phyloP scores from a whole-genome alignment of 148 eudicot species.

The Camellia granthamiana region DNA sequence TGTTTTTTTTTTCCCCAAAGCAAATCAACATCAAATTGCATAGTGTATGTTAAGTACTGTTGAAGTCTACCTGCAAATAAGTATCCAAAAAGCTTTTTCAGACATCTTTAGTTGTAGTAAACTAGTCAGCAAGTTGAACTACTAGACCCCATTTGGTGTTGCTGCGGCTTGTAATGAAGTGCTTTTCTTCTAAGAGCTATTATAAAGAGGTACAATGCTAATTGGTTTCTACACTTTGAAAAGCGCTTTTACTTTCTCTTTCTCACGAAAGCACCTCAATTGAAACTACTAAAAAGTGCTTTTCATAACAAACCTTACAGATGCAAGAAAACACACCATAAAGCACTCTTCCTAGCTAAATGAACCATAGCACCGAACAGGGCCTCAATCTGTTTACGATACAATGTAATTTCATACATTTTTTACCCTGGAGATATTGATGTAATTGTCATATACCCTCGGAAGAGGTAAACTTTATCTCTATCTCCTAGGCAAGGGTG shows the following conservation, averaged over 20 bases:
- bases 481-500: neutral
- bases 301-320: neutral
- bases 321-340: neutral
- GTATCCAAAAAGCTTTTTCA: neutral
- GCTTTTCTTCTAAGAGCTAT: neutral
- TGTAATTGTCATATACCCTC: neutral
- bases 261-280: neutral
- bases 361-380: neutral
- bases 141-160: neutral
- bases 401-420: neutral
- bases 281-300: neutral
- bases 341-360: slow-evolving; percentile 3
- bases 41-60: neutral
- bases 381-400: neutral
- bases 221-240: neutral
- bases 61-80: neutral
- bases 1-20: neutral
- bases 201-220: neutral
- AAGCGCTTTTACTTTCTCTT: neutral
- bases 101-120: neutral
- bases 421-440: neutral
- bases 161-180: neutral
- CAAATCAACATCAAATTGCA: neutral
- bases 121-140: neutral
- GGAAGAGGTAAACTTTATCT: neutral